Evolutionary conservation across 2,329 filamentous ascomycete species (phyloP), one percentile per base, ranked within the genome.

Genomic region (Cordyceps cateniannulata): DNA sequence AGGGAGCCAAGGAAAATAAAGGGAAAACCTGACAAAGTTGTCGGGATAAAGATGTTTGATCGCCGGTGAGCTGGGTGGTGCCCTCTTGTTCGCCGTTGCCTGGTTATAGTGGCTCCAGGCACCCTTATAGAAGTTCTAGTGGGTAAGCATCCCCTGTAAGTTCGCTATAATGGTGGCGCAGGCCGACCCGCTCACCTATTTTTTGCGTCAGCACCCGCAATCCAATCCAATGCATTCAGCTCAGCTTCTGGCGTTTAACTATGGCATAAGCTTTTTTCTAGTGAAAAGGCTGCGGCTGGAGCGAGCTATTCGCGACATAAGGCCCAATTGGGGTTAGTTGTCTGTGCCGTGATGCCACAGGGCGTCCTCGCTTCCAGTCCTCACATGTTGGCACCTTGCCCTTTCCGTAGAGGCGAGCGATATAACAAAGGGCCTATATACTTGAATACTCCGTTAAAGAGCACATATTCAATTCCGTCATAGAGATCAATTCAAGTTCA

Each of bases 231-330:
- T 24, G n/a, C 42, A 24, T 47, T 47, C 53, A 47, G 53, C 49
- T 24, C 32, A 35, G 32, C 32, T 35, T 12, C 32, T 1, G 38
- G 4, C n/a, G 18, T n/a, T 2, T n/a, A 6, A n/a, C 38, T 44
- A 9, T 25, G 6, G 7, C 35, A 47, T 42, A 54, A 51, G 55
- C 22, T 20, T 49, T 57, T 20, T 20, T 18, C 27, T 29, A n/a
- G 14, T 18, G 16, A 16, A 38, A 10, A 38, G 16, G 4, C 20
- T 24, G 22, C 24, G 18, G 20, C 44, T 18, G 22, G 8, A 27
- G 50, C 58, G 8, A 27, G 50, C 58, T 20, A 25, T 32, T 60
- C 58, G 58, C 58, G 58, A 51, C 58, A 60, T 60, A n/a, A 5
- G 20, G 25, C 35, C 58, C 29, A 54, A 53, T 38, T 20, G 20